These are phyloP conservation scores for Elsinoe batatas DNA, from an alignment of 2,329 filamentous ascomycete genomes.

Conservation along the genomic window DNA sequence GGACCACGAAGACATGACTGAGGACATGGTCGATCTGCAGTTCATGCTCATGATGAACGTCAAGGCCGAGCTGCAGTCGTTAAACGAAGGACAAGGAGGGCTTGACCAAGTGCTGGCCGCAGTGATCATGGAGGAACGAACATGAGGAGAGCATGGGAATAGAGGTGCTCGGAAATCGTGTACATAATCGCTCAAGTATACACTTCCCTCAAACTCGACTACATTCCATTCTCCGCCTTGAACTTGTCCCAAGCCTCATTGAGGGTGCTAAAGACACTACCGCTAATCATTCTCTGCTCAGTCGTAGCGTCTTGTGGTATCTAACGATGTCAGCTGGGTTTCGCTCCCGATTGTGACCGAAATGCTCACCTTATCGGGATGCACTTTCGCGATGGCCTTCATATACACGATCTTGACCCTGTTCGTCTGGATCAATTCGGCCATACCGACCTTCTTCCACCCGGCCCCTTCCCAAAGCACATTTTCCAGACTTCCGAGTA, in stretches of 20 bases:
- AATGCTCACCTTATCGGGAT: constrained; percentile 84
- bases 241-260: constrained; percentile 64
- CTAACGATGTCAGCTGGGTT: constrained; percentile 28
- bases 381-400: constrained; percentile 97
- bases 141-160: not conserved
- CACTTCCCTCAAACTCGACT: not conserved
- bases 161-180: not conserved
- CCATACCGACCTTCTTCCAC: constrained; percentile 95
- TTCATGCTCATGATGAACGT: constrained; percentile 62
- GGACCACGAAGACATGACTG: constrained; percentile 13
- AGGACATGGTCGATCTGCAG: constrained; percentile 48
- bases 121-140: not conserved
- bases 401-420: constrained; percentile 98
- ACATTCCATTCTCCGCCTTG: constrained; percentile 45
- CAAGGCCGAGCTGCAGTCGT: constrained; percentile 64
- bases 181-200: not conserved
- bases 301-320: constrained; percentile 55
- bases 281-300: constrained; percentile 58
- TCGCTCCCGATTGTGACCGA: not conserved
- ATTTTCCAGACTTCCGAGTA: constrained; percentile 75
- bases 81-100: constrained; percentile 19
- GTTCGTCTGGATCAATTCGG: constrained; percentile 81
- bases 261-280: constrained; percentile 53
- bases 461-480: constrained; percentile 87
- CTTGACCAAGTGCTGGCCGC: not conserved